Base-by-base conservation (phyloP, 441 rosid genomes). In the Brassica hybrid region DNA sequence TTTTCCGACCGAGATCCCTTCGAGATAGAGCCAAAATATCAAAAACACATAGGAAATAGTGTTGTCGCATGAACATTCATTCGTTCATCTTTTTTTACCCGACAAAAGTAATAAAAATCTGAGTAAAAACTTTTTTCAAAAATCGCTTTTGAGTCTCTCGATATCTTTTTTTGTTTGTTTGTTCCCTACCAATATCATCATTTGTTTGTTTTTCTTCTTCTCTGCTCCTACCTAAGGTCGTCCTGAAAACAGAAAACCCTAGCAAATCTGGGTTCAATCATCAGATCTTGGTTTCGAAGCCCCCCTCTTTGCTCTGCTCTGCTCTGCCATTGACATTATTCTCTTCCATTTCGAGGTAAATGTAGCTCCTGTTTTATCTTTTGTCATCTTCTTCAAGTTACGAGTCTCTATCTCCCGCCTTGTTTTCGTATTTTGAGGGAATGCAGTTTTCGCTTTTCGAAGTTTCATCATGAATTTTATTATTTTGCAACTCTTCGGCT, bases 31-130 rank as follows among this genome's bases (percentile, higher is more conserved):
- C 48, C 25, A 21, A 66, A 69, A 8, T 14, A 38, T 38, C 45
- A 38, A 38, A 18, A 34, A 27, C n/a, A 73, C 81, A 67, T 73
- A 14, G 82, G 67, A 69, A 64, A 74, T 43, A 32, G 82, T 69
- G 82, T 57, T 50, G 76, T 79, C 68, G 70, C 43, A 75, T 75
- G 77, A 80, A 80, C 83, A 71, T 75, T 75, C 61, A 75, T 80
- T 45, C 52, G 11, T 58, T 13, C 16, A 50, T 50, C 56, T 5
- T 50, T 12, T 18, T 21, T 69, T 67, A 61, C 30, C 76, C 76
- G 83, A 80, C 83, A 71, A 70, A 70, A 34, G 38, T 21, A 71
- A 79, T 75, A 9, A 57, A 79, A 50, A 75, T 64, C 68, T 63
- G 75, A 79, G 62, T 74, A 6, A 34, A 13, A 13, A 50, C 25